Percentiles rank a stretch among this genome's conserved stretches.
Conservation (phyloP, 371 early-diverging fungal species). For the Phascolomyces articulosus region DNA sequence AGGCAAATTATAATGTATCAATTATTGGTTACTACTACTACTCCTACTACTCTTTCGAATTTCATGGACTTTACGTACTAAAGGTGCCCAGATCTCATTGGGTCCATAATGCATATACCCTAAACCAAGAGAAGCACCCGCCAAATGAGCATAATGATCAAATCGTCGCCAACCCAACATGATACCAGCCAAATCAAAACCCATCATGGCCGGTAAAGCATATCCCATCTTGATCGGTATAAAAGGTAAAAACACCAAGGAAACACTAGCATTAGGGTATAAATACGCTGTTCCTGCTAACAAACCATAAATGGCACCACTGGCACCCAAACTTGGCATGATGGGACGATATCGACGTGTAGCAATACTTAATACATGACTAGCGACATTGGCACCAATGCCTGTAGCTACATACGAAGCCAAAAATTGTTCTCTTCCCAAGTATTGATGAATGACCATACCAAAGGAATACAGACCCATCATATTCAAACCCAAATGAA, state of each 20-base stretch:
- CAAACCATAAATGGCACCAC: conserved; percentile 77
- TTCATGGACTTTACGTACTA: conserved; percentile 34
- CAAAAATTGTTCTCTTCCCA: conserved; percentile 73
- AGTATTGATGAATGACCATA: conserved; percentile 38
- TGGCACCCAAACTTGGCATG: conserved; percentile 76
- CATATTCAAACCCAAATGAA: conserved; percentile 74
- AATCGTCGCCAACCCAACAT: conserved; percentile 62
- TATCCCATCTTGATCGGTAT: conserved; percentile 67
- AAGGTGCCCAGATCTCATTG: conserved; percentile 50
- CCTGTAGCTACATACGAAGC: conserved; percentile 77
- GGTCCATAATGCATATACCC: conserved; percentile 55
- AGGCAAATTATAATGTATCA: no score
- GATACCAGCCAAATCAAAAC: conserved; percentile 65
- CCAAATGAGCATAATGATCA: conserved; percentile 75
- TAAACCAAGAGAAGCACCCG: conserved; percentile 63
- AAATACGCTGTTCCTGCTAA: conserved; percentile 59
- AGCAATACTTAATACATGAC: conserved; percentile 58
- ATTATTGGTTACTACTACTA: no score
- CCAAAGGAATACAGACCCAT: conserved; percentile 70
- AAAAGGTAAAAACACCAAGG: conserved; percentile 75
- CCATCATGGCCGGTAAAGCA: conserved; percentile 44
- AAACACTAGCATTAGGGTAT: conserved; percentile 65
- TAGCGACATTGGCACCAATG: conserved; percentile 62
- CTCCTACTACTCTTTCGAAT: conserved; percentile 4
- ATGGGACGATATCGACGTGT: conserved; percentile 50